Conservation (phyloP, 2,329 filamentous ascomycete genomes). For the Boeremia exigua region DNA sequence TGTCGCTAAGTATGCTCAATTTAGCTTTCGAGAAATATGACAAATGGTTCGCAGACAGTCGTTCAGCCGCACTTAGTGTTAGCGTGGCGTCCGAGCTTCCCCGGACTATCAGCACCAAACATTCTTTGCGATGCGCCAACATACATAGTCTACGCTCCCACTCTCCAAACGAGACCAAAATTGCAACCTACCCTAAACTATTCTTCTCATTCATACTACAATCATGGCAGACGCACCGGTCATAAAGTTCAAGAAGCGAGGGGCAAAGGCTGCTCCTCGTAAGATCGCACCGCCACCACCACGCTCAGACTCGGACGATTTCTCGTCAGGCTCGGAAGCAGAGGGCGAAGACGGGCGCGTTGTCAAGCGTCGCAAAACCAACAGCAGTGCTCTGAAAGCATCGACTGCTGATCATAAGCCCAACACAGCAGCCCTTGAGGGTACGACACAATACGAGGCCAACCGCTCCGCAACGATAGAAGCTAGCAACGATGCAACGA, state of each 20-base stretch:
- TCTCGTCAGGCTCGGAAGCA: conserved; percentile 75
- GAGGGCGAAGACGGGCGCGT: conserved; percentile 69
- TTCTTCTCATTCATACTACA: not conserved
- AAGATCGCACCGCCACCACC: conserved; percentile 85
- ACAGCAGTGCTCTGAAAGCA: conserved; percentile 68
- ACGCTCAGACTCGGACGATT: conserved; percentile 54
- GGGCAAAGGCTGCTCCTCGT: conserved; percentile 76
- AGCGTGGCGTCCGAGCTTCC: conserved; percentile 10
- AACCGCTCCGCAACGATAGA: conserved; percentile 69
- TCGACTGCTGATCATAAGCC: conserved; percentile 62
- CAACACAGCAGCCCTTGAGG: conserved; percentile 44
- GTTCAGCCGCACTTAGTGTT: conserved; percentile 1
- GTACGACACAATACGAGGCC: conserved; percentile 63
- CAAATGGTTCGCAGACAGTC: not conserved
- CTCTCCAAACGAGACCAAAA: not conserved
- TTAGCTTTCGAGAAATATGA: too few species aligned
- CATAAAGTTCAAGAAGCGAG: conserved; percentile 85
- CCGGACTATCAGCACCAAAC: conserved; percentile 15
- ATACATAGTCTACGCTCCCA: not conserved
- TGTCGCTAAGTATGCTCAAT: too few species aligned
- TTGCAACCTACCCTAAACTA: too few species aligned
- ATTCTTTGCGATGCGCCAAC: conserved; percentile 7
- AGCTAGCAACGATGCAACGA: conserved; percentile 84
- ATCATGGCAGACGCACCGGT: conserved; percentile 55
- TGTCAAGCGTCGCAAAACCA: conserved; percentile 80